phyloP scores from a whole-genome alignment of 345 rosid genomes.

The Salix arbutifolia region DNA sequence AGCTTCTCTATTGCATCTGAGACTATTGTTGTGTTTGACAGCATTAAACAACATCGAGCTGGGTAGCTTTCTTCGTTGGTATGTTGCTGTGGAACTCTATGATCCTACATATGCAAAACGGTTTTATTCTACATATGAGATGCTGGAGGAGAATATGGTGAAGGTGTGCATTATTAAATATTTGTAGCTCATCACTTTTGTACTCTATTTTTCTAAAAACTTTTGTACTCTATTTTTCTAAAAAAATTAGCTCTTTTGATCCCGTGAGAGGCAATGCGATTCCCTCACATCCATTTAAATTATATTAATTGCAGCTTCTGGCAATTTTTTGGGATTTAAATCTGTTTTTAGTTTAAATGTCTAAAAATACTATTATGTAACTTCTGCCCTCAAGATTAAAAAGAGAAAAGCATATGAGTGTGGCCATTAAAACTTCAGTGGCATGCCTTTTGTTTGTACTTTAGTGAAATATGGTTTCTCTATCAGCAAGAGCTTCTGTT shows the following conservation, averaged over 20 bases:
- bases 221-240: background rate
- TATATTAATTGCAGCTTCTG: background rate
- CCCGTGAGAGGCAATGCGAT: background rate
- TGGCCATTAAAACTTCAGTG: background rate
- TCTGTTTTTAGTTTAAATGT: background rate
- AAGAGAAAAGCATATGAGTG: background rate
- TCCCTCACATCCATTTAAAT: background rate
- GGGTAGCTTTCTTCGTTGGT: constrained; percentile 98
- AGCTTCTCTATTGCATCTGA: background rate
- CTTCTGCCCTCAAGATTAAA: background rate
- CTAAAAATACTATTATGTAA: background rate
- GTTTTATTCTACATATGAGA: constrained; percentile 70
- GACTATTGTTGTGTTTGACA: constrained; percentile 29
- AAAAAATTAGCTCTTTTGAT: background rate
- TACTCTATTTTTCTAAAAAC: background rate
- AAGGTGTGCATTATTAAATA: constrained; percentile 46
- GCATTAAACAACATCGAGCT: constrained; percentile 77
- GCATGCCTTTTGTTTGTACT: background rate
- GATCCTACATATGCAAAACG: constrained; percentile 84
- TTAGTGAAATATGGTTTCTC: background rate
- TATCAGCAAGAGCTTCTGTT: background rate
- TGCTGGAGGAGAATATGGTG: constrained; percentile 65
- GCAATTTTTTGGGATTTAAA: background rate
- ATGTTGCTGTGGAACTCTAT: constrained; percentile 83
- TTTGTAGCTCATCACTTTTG: background rate